Evolutionary conservation across 2,329 filamentous ascomycete genomes (phyloP).

Genomic region (Cyphellophora attinorum): DNA sequence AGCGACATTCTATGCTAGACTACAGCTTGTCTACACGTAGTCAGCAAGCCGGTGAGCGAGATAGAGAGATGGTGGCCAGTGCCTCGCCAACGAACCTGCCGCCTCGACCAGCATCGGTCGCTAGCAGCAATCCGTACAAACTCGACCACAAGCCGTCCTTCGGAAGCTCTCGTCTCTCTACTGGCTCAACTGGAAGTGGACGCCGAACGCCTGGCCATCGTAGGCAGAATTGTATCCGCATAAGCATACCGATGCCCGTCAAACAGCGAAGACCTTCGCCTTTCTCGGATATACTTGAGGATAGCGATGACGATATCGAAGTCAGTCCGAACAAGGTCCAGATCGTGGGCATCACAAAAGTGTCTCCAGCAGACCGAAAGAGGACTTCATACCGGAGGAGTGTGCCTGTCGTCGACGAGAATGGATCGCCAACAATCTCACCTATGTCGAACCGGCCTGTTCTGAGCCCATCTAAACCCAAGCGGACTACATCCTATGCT

Average conservation of each 20-base stretch:
- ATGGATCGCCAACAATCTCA: not conserved
- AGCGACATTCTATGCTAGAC: not conserved
- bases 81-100: not conserved
- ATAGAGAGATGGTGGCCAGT: not conserved
- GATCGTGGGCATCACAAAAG: constrained; percentile 1
- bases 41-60: not conserved
- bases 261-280: not conserved
- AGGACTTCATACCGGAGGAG: too few relatives aligned
- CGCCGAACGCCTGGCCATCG: constrained; percentile 26
- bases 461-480: not conserved
- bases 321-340: not conserved
- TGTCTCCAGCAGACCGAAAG: too few relatives aligned
- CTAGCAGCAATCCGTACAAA: constrained; percentile 13
- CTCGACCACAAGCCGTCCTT: constrained; percentile 6
- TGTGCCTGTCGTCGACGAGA: constrained; percentile 1
- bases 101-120: constrained; percentile 14
- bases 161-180: constrained; percentile 3
- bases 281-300: not conserved
- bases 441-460: not conserved
- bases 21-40: not conserved
- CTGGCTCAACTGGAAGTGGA: constrained; percentile 7
- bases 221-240: constrained; percentile 34
- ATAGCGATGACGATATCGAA: not conserved
- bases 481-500: not conserved
- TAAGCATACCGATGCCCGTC: constrained; percentile 17